These are phyloP conservation scores for Oryza australiensis DNA, from an alignment of 176 grass and related monocot species.

Conservation along the genomic window DNA sequence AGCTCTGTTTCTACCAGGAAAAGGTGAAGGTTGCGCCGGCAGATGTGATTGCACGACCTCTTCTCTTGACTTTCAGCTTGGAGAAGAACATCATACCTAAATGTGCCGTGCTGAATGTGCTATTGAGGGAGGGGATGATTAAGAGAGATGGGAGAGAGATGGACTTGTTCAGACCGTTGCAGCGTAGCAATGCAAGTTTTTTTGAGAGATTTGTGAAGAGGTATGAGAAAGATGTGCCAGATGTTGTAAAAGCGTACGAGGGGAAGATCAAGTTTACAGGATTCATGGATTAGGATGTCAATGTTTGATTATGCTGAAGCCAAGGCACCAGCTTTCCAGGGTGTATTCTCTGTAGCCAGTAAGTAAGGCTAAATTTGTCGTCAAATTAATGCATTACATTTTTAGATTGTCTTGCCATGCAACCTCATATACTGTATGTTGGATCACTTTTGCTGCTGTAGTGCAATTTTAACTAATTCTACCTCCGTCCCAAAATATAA, in stretches of 20 bases:
- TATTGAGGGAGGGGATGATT: conserved; percentile 19
- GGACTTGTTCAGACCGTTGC: not conserved
- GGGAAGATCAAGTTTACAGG: conserved; percentile 25
- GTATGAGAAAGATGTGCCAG: not conserved
- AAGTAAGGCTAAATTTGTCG: not conserved
- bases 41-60: not conserved
- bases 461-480: not conserved
- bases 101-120: conserved; percentile 31
- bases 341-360: not conserved
- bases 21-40: not conserved
- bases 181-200: not conserved
- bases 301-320: not conserved
- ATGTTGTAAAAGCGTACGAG: conserved; percentile 19
- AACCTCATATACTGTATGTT: not conserved
- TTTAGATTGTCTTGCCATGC: not conserved
- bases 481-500: too few relatives aligned
- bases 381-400: not conserved
- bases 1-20: conserved; percentile 23
- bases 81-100: conserved; percentile 38
- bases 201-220: conserved; percentile 3
- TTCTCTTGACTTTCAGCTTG: conserved; percentile 30
- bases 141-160: not conserved
- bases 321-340: not conserved
- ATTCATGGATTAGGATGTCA: not conserved
- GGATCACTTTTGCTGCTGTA: not conserved